These are phyloP conservation scores for Saitozyma sp. DNA, from an alignment of 768 basidiomycete species.

Conservation along the genomic window DNA sequence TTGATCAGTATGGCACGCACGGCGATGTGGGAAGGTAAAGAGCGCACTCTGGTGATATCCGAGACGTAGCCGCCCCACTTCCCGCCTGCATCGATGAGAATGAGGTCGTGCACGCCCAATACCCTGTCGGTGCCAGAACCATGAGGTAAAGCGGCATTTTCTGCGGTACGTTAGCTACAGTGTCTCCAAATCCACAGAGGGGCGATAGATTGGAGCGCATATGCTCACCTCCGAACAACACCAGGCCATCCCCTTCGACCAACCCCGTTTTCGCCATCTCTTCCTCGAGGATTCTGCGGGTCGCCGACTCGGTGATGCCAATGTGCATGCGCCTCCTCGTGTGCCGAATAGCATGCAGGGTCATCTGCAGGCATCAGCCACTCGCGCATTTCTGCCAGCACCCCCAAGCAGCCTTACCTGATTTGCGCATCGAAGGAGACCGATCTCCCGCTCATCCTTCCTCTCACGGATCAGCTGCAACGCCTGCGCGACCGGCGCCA, in stretches of 20 bases:
- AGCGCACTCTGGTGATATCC: slow-evolving; percentile 72
- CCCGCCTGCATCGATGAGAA: slow-evolving; percentile 73
- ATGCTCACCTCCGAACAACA: slow-evolving; percentile 73
- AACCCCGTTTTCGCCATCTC: slow-evolving; percentile 66
- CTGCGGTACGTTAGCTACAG: slow-evolving; percentile 53
- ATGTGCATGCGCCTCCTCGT: slow-evolving; percentile 64
- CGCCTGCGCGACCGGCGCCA: slow-evolving; percentile 41
- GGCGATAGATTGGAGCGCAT: background rate
- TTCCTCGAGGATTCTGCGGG: slow-evolving; percentile 60
- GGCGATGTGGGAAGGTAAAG: background rate
- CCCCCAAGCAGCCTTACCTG: slow-evolving; percentile 59
- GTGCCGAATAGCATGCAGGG: slow-evolving; percentile 69
- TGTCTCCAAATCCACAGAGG: no score
- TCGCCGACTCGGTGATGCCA: slow-evolving; percentile 76
- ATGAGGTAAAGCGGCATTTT: slow-evolving; percentile 83
- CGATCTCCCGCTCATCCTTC: slow-evolving; percentile 70
- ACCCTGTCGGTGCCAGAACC: slow-evolving; percentile 71
- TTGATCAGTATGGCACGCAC: background rate
- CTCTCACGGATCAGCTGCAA: slow-evolving; percentile 69
- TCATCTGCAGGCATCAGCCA: slow-evolving; percentile 59
- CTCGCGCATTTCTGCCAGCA: background rate
- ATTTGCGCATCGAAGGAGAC: slow-evolving; percentile 73
- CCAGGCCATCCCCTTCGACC: slow-evolving; percentile 61
- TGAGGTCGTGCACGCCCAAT: slow-evolving; percentile 63
- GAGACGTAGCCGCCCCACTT: slow-evolving; percentile 71